Evolutionary conservation across 495 filamentous ascomycete genomes (phyloP).

Genomic region (Cercophora samala): DNA sequence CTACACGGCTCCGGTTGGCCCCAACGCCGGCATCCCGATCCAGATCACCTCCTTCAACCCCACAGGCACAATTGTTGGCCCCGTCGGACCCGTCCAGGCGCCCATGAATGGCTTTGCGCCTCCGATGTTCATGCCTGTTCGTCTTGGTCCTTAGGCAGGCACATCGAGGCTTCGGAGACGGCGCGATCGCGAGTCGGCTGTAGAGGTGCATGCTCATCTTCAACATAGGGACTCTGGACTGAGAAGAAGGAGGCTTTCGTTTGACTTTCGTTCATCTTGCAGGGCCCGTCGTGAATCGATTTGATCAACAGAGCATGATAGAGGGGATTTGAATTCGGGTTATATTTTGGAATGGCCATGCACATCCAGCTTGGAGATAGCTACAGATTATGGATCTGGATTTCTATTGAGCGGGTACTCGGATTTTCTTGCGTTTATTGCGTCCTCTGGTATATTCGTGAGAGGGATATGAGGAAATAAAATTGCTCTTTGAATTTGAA

Average conservation of each 20-base stretch:
- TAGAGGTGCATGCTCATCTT: no score
- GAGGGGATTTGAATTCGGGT: not conserved
- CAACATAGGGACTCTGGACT: no score
- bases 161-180: no score
- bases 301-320: not conserved
- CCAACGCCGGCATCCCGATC: not conserved
- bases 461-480: not conserved
- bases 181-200: no score
- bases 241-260: no score
- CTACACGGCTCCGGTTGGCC: not conserved
- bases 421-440: not conserved
- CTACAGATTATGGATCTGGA: not conserved
- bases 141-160: not conserved
- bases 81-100: not conserved
- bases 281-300: not conserved
- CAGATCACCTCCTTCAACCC: not conserved
- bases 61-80: not conserved
- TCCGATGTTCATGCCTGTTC: not conserved
- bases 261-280: no score
- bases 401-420: not conserved
- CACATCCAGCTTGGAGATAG: not conserved
- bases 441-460: not conserved
- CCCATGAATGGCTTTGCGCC: not conserved
- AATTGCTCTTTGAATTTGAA: not conserved
- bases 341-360: not conserved